Evolutionary conservation across 1,284 basidiomycete genomes (phyloP), one percentile per base, ranked within the genome.

Genomic region (Microbotryum violaceum): DNA sequence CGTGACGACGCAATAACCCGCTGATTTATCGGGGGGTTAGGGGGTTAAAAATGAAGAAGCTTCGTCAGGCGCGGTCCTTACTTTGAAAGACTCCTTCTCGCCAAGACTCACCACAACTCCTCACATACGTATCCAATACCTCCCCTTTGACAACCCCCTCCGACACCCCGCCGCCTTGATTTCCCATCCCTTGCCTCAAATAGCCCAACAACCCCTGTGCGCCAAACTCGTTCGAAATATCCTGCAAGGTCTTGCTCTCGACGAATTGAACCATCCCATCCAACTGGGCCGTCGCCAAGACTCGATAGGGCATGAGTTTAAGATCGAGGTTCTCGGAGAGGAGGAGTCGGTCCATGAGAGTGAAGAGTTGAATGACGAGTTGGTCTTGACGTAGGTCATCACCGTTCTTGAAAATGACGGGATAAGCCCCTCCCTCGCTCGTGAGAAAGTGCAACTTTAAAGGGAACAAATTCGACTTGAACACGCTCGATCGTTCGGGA

Each of bases 301-400:
- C 96, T 64, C 87, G 86, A 72, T 97, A 98, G 6, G 92, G 91
- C 65, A 85, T 93, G 56, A 99, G 77, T 70, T 91, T 89, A 59
- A 98, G 79, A 73, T 98, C 94, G 55, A 99, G 77, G 71, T 97
- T 97, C 77, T 98, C 96, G 76, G 96, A 94, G 52, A 91, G 80
- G 63, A 98, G 77, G 18, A 98, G 78, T 37, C 89, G 82, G 74
- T 99, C 93, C 96, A 98, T 98, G 29, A 98, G 82, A 5, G 91
- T 96, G 76, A 98, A 94, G 10, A 98, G 81, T 75, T 98, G 94
- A 57, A 97, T 89, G 27, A 97, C 93, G 37, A 97, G 83, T 75
- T 97, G 94, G 74, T 97, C 94, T 75, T 98, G 96, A 23, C 94
- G 85, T 80, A 98, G 85, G 74, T 99, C 96, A 74, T 99, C 96